Percentiles rank a stretch among this genome's conserved stretches.
Evolutionary conservation across 164 flowering plant genomes (phyloP).

Genomic region (Chloranthus sessilifolius): DNA sequence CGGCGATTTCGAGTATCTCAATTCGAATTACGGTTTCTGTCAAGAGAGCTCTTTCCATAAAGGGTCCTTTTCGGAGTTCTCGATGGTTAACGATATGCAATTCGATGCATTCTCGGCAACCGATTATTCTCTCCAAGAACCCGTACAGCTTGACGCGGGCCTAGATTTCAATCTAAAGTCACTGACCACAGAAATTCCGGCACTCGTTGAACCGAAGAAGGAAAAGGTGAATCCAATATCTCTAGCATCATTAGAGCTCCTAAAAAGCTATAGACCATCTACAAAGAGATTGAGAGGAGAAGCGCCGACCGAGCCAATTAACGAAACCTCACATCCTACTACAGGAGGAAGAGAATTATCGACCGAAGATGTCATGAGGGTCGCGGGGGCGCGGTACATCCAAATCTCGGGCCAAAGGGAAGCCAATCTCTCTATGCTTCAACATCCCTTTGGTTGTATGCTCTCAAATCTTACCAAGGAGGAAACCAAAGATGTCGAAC

Average conservation of each 20-base stretch:
- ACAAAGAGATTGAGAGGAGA: conserved; percentile 7
- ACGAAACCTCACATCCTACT: background rate
- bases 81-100: conserved; percentile 17
- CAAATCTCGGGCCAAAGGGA: conserved; percentile 9
- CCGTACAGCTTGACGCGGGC: background rate
- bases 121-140: conserved; percentile 17
- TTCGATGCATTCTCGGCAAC: conserved; percentile 14
- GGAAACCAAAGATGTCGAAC: conserved; percentile 37
- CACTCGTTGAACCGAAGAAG: conserved; percentile 11
- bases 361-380: conserved; percentile 35
- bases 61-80: conserved; percentile 13
- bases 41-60: conserved; percentile 8
- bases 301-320: no score
- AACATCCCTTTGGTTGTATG: conserved; percentile 23
- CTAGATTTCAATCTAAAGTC: background rate
- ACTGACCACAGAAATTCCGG: conserved; percentile 1
- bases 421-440: conserved; percentile 14
- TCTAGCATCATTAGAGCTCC: conserved; percentile 26
- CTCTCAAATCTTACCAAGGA: conserved; percentile 29
- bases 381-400: conserved; percentile 44
- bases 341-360: conserved; percentile 17
- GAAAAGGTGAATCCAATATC: conserved; percentile 10
- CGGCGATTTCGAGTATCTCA: conserved; percentile 12
- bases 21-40: conserved; percentile 17
- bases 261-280: conserved; percentile 21